A percentile compares a stretch with the other conserved stretches of the same genome.
These are phyloP conservation scores for Medicago truncatula DNA, from an alignment of 306 rosid genomes.

Conservation along the genomic window MtrunA17r5.0-ANR NC_053044.1:28303501-28304000, in stretches of 20 bases:
- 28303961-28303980: too few relatives aligned
- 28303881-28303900: not conserved
- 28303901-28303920: not conserved
- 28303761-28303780: not conserved
- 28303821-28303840: too few relatives aligned
- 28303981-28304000: too few relatives aligned
- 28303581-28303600: slow-evolving; percentile 22
- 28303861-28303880: not conserved
- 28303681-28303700: slow-evolving; percentile 13
- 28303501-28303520: not conserved
- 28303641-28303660: slow-evolving; percentile 25
- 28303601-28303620: slow-evolving; percentile 26
- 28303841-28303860: too few relatives aligned
- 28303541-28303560: slow-evolving; percentile 7
- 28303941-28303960: too few relatives aligned
- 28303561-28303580: slow-evolving; percentile 25
- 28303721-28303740: not conserved
- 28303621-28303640: slow-evolving; percentile 3
- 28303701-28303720: not conserved
- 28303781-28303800: not conserved
- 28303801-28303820: not conserved
- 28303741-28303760: not conserved
- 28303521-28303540: not conserved
- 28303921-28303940: too few relatives aligned
- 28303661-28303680: slow-evolving; percentile 26